A percentile compares a stretch with the other conserved stretches of the same genome.
phyloP scores from a whole-genome alignment of 495 filamentous ascomycete species.

The Rostrohypoxylon terebratum region DNA sequence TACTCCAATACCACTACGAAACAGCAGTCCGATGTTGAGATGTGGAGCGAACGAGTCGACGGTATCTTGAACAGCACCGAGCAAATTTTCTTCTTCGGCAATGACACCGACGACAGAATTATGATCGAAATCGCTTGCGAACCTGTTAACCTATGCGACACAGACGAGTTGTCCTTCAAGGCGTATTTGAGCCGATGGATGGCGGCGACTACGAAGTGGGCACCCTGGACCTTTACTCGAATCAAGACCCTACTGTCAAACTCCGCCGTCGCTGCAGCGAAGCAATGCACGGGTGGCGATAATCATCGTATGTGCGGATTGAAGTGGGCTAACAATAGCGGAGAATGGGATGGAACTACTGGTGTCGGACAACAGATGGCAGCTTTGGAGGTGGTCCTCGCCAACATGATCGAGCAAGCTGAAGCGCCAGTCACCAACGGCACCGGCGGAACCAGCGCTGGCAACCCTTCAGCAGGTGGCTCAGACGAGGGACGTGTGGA shows the following conservation, averaged over 20 bases:
- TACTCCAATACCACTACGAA: slow-evolving; percentile 43
- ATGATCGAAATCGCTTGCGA: slow-evolving; percentile 83
- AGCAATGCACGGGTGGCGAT: slow-evolving; percentile 68
- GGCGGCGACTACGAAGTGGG: slow-evolving; percentile 75
- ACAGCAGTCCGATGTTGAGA: slow-evolving; percentile 60
- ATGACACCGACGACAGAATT: slow-evolving; percentile 54
- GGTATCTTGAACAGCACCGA: slow-evolving; percentile 65
- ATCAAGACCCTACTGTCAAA: slow-evolving; percentile 73
- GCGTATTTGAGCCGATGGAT: slow-evolving; percentile 81
- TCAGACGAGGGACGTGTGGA: slow-evolving; percentile 50
- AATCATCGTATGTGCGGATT: slow-evolving; percentile 76
- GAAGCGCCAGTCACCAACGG: slow-evolving; percentile 69
- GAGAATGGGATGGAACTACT: slow-evolving; percentile 64
- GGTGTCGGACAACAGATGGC: slow-evolving; percentile 80
- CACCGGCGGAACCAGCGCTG: slow-evolving; percentile 80
- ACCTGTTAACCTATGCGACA: slow-evolving; percentile 67
- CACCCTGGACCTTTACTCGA: slow-evolving; percentile 68
- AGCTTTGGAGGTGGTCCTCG: slow-evolving; percentile 73
- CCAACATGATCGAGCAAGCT: slow-evolving; percentile 63
- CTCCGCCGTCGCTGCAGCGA: slow-evolving; percentile 74
- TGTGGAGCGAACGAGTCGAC: slow-evolving; percentile 65
- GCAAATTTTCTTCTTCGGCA: slow-evolving; percentile 66
- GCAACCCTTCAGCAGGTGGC: slow-evolving; percentile 75
- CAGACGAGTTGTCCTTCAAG: slow-evolving; percentile 79
- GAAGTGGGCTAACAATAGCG: slow-evolving; percentile 68